phyloP scores from a whole-genome alignment of 495 filamentous ascomycete genomes.

The Tuber melanosporum region DNA sequence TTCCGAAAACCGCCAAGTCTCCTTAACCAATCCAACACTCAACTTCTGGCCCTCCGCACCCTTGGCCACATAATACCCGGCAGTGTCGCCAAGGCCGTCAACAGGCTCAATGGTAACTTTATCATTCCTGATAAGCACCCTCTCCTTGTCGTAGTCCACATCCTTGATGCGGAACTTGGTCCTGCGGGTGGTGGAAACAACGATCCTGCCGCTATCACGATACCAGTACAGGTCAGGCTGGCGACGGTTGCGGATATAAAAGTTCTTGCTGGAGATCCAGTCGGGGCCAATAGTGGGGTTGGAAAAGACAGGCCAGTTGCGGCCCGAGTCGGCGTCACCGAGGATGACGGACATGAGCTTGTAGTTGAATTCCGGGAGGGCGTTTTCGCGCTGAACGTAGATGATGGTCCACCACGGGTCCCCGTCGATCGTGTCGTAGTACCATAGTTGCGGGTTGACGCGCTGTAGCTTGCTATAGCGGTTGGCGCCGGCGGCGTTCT shows the following conservation, averaged over 20 bases:
- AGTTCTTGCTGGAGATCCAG: conserved; percentile 13
- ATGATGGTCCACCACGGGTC: neutral
- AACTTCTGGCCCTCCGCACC: neutral
- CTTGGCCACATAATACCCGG: conserved; percentile 8
- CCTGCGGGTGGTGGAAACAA: neutral
- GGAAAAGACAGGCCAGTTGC: conserved; percentile 2
- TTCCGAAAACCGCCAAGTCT: neutral
- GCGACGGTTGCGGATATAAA: conserved; percentile 27
- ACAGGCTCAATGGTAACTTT: neutral
- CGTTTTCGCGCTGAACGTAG: neutral
- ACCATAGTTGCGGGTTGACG: conserved; percentile 21
- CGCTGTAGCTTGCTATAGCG: conserved; percentile 11
- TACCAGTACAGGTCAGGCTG: conserved; percentile 22
- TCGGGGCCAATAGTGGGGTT: conserved; percentile 11
- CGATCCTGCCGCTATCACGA: neutral
- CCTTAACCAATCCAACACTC: neutral
- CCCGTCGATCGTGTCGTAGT: conserved; percentile 7
- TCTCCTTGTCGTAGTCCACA: neutral
- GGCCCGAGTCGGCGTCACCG: neutral
- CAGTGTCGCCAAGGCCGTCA: neutral
- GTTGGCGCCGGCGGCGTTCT: no score
- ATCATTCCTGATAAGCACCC: conserved; percentile 11
- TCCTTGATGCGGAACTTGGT: conserved; percentile 20
- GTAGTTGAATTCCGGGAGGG: conserved; percentile 4
- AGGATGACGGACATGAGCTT: conserved; percentile 9